phyloP scores from a whole-genome alignment of 192 early-diverging fungal genomes.

The Coemansia pectinata region DNA sequence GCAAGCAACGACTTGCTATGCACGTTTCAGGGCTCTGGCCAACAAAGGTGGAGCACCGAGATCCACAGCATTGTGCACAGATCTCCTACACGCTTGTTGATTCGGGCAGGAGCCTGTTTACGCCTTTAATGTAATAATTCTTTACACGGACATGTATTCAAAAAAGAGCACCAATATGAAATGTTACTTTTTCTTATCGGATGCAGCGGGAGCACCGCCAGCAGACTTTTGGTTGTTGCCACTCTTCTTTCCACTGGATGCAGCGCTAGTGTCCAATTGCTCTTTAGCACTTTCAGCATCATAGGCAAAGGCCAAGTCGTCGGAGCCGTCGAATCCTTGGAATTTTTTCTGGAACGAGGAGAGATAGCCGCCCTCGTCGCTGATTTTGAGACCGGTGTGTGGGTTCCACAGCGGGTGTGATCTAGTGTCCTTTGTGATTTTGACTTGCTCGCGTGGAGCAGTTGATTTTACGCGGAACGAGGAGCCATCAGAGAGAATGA shows the following conservation, averaged over 20 bases:
- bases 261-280: conserved; percentile 10
- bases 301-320: conserved; percentile 25
- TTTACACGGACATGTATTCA: neutral
- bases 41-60: neutral
- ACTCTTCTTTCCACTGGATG: conserved; percentile 18
- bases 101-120: neutral
- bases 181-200: conserved; percentile 7
- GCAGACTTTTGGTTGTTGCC: conserved; percentile 10
- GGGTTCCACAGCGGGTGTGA: conserved; percentile 96
- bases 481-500: conserved; percentile 88
- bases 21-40: neutral
- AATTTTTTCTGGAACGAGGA: conserved; percentile 81
- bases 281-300: conserved; percentile 11
- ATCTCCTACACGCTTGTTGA: neutral
- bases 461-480: conserved; percentile 80
- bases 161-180: neutral
- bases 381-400: conserved; percentile 49
- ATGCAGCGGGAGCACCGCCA: neutral
- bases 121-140: neutral
- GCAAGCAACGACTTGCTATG: neutral
- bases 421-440: conserved; percentile 88
- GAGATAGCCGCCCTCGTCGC: conserved; percentile 82
- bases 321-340: conserved; percentile 64
- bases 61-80: neutral
- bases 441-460: conserved; percentile 80